Percentiles rank a stretch among this genome's conserved stretches.
Evolutionary conservation across 495 filamentous ascomycete species (phyloP).

Genomic region (Penicillium ucsense): DNA sequence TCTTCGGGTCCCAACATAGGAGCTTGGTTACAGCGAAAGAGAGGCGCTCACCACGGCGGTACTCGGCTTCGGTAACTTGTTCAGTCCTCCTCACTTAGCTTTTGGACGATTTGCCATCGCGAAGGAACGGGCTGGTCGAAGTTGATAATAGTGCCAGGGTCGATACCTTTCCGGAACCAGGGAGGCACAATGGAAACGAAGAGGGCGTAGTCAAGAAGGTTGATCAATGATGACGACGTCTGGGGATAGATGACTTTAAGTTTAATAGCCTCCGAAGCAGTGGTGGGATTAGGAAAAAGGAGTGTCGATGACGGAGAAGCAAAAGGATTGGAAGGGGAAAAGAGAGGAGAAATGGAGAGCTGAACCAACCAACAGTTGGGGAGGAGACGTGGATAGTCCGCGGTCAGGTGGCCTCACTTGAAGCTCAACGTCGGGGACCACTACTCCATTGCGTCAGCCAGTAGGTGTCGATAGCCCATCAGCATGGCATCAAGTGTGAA

Average conservation of each 20-base stretch:
- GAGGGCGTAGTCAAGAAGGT: neutral
- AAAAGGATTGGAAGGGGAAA: neutral
- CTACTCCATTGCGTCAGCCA: too few species aligned
- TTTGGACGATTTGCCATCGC: neutral
- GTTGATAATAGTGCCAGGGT: neutral
- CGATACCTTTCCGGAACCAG: neutral
- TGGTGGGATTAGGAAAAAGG: neutral
- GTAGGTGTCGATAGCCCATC: too few species aligned
- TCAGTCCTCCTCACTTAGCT: neutral
- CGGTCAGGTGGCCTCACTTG: neutral
- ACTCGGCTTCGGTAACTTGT: neutral
- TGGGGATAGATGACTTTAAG: neutral
- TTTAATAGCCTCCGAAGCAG: neutral
- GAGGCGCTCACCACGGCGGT: neutral
- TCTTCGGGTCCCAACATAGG: neutral
- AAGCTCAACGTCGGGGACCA: too few species aligned
- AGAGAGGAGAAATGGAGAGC: neutral
- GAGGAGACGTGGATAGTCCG: neutral
- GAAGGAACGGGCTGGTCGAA: neutral
- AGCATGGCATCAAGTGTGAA: too few species aligned
- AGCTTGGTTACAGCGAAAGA: neutral
- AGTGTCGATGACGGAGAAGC: neutral
- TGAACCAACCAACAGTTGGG: neutral
- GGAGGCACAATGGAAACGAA: neutral
- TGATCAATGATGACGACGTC: neutral